Evolutionary conservation across 352 stramenopile genomes (phyloP), one percentile per base, ranked within the genome.

Genomic region (Elongisporangium senticosum): DNA sequence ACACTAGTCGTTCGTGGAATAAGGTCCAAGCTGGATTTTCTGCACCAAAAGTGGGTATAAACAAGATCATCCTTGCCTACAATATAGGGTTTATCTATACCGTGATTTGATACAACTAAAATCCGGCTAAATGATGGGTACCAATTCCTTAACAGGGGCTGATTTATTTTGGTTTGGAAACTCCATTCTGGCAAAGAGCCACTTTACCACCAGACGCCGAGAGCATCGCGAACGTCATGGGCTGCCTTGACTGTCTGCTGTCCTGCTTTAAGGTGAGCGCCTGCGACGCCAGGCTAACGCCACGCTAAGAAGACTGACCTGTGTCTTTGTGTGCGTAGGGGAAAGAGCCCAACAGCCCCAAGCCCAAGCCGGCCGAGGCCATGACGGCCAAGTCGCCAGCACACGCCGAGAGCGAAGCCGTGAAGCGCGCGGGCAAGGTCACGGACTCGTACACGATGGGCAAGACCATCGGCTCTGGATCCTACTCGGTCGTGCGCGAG

Each of bases 401-500:
- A 2, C 50, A 54, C 54, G 49, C 56, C 23, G 68, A 61, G 0
- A 62, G 21, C 4, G 22, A 58, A 11, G 61, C 64, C 33, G 62
- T 67, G 58, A 55, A 59, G 7, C 56, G 53, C 17, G 64, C 67
- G 26, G 76, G 76, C 50, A 87, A 83, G 58, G 79, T 91, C 53
- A 89, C 78, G 39, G 80, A 88, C 51, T 71, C 69, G 22, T 95
- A 93, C 65, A 77, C 73, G 24, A 62, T 95, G 26, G 83, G 83
- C 57, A 87, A 86, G 62, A 78, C 89, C 49, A 90, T 97, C 55
- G 90, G 90, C 57, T 92, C 83, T 14, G 90, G 90, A 15, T 92
- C 87, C 23, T 97, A 95, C 73, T 95, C 87, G 39, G 83, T 97
- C 26, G 90, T 97, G 50, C 84, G 87, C 21, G 78, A 89, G 53